Conservation (phyloP, 1,139 yeast genomes). For the Candida frijolesensis region DNA sequence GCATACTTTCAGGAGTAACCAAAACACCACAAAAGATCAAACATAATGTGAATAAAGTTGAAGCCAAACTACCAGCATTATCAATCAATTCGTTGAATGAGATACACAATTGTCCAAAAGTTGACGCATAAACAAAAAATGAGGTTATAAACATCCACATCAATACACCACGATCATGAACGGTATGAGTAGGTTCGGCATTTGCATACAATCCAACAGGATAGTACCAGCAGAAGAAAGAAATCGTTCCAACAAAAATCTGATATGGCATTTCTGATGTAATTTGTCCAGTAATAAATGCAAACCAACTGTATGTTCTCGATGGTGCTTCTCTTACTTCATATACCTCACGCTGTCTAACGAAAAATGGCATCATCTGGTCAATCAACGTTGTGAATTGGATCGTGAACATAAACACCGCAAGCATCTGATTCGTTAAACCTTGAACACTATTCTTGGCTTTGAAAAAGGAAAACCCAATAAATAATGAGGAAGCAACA, state of each 20-base stretch:
- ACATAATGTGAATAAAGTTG: constrained; percentile 31
- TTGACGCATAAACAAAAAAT: constrained; percentile 34
- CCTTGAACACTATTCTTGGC: constrained; percentile 38
- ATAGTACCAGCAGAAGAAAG: constrained; percentile 77
- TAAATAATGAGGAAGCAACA: constrained; percentile 42
- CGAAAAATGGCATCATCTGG: constrained; percentile 44
- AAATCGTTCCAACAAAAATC: constrained; percentile 59
- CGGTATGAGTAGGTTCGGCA: constrained; percentile 40
- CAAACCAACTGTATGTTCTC: constrained; percentile 31
- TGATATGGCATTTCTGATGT: constrained; percentile 80
- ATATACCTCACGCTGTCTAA: constrained; percentile 36
- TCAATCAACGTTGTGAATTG: constrained; percentile 56
- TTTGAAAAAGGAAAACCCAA: constrained; percentile 48
- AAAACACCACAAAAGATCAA: constrained; percentile 39
- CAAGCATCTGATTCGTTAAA: constrained; percentile 51
- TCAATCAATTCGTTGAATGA: constrained; percentile 41
- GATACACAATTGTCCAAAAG: constrained; percentile 41
- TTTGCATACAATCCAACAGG: constrained; percentile 72
- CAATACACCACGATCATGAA: constrained; percentile 42
- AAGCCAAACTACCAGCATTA: constrained; percentile 40
- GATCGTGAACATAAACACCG: constrained; percentile 55
- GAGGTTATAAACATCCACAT: constrained; percentile 46
- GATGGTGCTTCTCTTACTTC: constrained; percentile 40
- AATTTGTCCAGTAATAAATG: constrained; percentile 60
- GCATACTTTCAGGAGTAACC: constrained; percentile 24